These are phyloP conservation scores for Exophiala phaeomuriformis DNA, from an alignment of 2,329 filamentous ascomycete genomes.

Conservation along the genomic window DNA sequence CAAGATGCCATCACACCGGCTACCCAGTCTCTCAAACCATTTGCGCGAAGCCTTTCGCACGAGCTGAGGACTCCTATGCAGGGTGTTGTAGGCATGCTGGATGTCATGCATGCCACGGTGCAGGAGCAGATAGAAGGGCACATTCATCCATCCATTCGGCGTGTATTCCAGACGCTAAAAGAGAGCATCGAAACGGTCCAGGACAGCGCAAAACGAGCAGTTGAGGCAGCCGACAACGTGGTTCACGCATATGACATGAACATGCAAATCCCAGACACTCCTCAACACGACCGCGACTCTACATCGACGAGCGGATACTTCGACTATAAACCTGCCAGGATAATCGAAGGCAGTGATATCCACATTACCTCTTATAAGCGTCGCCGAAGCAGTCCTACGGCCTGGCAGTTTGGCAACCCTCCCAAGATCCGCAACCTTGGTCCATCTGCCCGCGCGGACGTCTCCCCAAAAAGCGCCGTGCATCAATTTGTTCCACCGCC, in stretches of 20 bases:
- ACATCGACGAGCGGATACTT: slow-evolving; percentile 25
- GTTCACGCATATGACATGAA: slow-evolving; percentile 69
- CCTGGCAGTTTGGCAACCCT: slow-evolving; percentile 32
- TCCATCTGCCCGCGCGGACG: slow-evolving; percentile 35
- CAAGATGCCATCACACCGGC: slow-evolving; percentile 49
- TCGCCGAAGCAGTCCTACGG: slow-evolving; percentile 36
- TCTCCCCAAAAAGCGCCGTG: slow-evolving; percentile 26
- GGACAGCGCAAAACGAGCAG: slow-evolving; percentile 63
- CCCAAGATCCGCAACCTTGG: slow-evolving; percentile 34
- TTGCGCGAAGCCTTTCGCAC: slow-evolving; percentile 64
- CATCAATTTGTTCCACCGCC: not conserved
- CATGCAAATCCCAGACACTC: slow-evolving; percentile 64
- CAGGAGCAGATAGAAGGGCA: slow-evolving; percentile 56
- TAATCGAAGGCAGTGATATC: slow-evolving; percentile 40
- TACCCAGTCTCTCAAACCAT: slow-evolving; percentile 61
- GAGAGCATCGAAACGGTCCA: slow-evolving; percentile 65
- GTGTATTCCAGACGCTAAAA: slow-evolving; percentile 56
- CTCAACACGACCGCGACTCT: slow-evolving; percentile 38
- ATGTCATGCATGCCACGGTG: slow-evolving; percentile 68
- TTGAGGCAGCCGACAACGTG: slow-evolving; percentile 68
- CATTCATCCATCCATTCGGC: slow-evolving; percentile 43
- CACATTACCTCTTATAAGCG: slow-evolving; percentile 41
- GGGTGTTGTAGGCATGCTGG: slow-evolving; percentile 67
- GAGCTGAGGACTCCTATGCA: slow-evolving; percentile 69
- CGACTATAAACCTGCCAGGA: slow-evolving; percentile 36